These are phyloP conservation scores for Eremochloa ophiuroides DNA, from an alignment of 176 grass and related monocot species.

Conservation along the genomic window DNA sequence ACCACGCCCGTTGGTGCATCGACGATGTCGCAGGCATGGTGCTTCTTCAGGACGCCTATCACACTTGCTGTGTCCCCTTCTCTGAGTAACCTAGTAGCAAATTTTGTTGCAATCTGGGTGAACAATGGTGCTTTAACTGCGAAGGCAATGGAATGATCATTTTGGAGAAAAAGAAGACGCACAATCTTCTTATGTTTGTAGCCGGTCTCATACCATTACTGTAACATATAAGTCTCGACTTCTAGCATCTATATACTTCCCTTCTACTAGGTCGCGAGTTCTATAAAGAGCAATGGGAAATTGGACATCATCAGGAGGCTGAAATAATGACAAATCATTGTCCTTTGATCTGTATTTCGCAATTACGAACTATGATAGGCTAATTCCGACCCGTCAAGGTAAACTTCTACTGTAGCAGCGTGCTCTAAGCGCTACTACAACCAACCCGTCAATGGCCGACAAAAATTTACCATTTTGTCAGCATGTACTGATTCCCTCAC, in stretches of 20 bases:
- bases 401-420: no score
- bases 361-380: no score
- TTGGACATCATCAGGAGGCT: no score
- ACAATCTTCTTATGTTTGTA: not conserved
- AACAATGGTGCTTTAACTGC: not conserved
- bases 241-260: not conserved
- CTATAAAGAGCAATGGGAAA: not conserved
- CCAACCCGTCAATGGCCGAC: no score
- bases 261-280: not conserved
- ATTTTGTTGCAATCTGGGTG: not conserved
- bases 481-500: no score
- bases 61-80: conserved; percentile 79
- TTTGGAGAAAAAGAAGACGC: not conserved
- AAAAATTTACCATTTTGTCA: no score
- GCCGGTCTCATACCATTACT: not conserved
- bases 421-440: no score
- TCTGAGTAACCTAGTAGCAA: conserved; percentile 65
- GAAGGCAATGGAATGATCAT: not conserved
- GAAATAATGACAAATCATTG: not conserved
- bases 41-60: conserved; percentile 67
- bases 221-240: not conserved
- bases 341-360: no score
- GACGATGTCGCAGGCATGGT: conserved; percentile 60
- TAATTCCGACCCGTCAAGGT: no score
- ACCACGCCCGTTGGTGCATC: conserved; percentile 37